phyloP scores from a whole-genome alignment of 805 yeast species.

The Candida vaughaniae region DNA sequence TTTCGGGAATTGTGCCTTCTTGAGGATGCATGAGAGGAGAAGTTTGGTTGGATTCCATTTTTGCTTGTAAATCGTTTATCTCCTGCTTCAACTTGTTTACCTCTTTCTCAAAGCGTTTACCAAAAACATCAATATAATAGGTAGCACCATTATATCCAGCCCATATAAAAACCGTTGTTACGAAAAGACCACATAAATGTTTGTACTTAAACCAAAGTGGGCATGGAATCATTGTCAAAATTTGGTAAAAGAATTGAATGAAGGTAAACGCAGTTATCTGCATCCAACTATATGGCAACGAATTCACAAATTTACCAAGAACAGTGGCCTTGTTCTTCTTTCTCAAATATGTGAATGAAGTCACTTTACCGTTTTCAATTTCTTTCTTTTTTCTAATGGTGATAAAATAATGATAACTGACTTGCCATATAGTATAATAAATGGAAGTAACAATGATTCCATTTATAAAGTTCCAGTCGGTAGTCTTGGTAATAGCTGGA shows the following conservation, averaged over 20 bases:
- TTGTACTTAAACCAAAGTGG: conserved; percentile 83
- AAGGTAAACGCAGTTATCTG: conserved; percentile 86
- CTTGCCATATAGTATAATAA: conserved; percentile 88
- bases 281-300: conserved; percentile 74
- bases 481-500: conserved; percentile 72
- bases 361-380: conserved; percentile 81
- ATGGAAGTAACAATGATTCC: conserved; percentile 79
- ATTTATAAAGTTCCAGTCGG: conserved; percentile 64
- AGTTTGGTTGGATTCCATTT: conserved; percentile 17
- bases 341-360: conserved; percentile 83
- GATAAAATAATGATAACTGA: conserved; percentile 85
- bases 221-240: conserved; percentile 82
- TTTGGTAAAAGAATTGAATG: conserved; percentile 84
- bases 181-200: conserved; percentile 62
- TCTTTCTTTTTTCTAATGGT: conserved; percentile 76
- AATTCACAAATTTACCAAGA: conserved; percentile 76
- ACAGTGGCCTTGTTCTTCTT: conserved; percentile 62
- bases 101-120: conserved; percentile 85
- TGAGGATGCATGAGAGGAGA: conserved; percentile 18
- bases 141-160: conserved; percentile 95
- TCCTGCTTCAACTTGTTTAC: conserved; percentile 69
- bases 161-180: conserved; percentile 68
- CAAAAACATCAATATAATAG: conserved; percentile 88
- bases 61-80: conserved; percentile 58
- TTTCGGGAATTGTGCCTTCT: background rate